A percentile compares a stretch with the other conserved stretches of the same genome.
Evolutionary conservation across 225 moss, liverwort and hornwort species (phyloP).

Genomic region (Thuidium tamariscinum): DNA sequence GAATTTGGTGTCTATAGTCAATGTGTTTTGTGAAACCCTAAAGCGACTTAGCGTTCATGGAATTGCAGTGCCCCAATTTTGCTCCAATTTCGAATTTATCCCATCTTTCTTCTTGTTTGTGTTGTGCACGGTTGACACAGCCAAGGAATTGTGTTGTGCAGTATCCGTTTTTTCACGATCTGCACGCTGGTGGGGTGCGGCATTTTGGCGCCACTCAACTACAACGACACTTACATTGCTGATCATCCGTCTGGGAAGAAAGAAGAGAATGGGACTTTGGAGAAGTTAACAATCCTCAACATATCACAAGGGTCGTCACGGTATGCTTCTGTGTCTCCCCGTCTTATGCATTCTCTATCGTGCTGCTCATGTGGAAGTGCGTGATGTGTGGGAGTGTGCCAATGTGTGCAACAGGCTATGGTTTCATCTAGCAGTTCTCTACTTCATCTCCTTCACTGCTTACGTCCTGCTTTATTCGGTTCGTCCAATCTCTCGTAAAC

Average conservation of each 20-base stretch:
- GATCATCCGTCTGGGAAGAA: slow-evolving; percentile 36
- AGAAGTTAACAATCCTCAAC: slow-evolving; percentile 54
- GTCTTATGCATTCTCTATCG: neutral
- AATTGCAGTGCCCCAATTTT: neutral
- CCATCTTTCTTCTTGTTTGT: neutral
- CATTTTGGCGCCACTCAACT: slow-evolving; percentile 47
- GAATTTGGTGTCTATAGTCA: neutral
- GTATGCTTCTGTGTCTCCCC: neutral
- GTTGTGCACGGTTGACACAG: neutral
- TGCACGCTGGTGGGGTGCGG: slow-evolving; percentile 52
- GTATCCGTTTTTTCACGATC: slow-evolving; percentile 53
- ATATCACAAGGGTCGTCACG: slow-evolving; percentile 45
- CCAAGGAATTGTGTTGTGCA: slow-evolving; percentile 10
- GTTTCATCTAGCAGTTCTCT: slow-evolving; percentile 81
- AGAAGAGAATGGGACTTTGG: slow-evolving; percentile 43
- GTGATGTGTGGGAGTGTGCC: slow-evolving; percentile 16
- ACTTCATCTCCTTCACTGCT: slow-evolving; percentile 75
- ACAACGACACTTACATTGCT: slow-evolving; percentile 45
- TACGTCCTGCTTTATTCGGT: slow-evolving; percentile 70
- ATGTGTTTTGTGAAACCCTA: neutral
- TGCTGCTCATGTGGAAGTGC: slow-evolving; percentile 5
- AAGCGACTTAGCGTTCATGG: neutral
- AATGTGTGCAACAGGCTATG: slow-evolving; percentile 66
- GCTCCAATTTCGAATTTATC: neutral
- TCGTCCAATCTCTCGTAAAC: slow-evolving; percentile 29